Percentiles rank a stretch among this genome's conserved stretches.
These are phyloP conservation scores for Lachnellula arida DNA, from an alignment of 2,329 filamentous ascomycete species.

Conservation along the genomic window DNA sequence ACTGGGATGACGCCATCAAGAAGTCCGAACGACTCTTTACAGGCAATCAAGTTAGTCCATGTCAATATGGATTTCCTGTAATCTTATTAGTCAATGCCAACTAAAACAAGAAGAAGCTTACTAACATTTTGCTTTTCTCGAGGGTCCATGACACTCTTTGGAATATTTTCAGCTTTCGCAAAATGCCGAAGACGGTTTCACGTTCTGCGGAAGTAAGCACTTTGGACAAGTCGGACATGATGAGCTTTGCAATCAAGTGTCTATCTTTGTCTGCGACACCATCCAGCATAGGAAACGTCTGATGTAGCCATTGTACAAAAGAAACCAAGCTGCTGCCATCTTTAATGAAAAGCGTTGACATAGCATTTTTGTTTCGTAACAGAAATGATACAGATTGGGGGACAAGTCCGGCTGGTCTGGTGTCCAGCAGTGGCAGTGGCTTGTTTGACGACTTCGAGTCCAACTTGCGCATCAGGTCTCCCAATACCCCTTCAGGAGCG, in stretches of 20 bases:
- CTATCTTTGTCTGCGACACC: conserved; percentile 6
- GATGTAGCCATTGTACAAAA: conserved; percentile 14
- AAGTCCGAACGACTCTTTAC: conserved; percentile 12
- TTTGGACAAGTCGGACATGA: conserved; percentile 1
- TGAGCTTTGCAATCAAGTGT: conserved; percentile 1
- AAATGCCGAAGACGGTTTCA: neutral
- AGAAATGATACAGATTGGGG: neutral
- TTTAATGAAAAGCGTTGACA: conserved; percentile 3
- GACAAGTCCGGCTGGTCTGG: neutral
- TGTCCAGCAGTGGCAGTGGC: conserved; percentile 7
- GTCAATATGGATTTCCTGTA: conserved; percentile 2
- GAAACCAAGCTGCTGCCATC: conserved; percentile 6
- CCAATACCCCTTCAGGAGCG: conserved; percentile 5
- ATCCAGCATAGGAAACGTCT: conserved; percentile 1
- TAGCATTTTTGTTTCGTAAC: neutral
- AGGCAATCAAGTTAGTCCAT: conserved; percentile 14
- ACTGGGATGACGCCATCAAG: conserved; percentile 9
- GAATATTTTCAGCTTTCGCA: conserved; percentile 11
- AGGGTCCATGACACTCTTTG: conserved; percentile 12
- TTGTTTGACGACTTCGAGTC: conserved; percentile 3
- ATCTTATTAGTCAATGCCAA: conserved; percentile 1
- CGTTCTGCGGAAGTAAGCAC: neutral
- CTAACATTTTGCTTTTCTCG: conserved; percentile 6
- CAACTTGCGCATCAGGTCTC: conserved; percentile 16
- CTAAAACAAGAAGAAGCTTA: neutral